Conservation (phyloP, 2,329 filamentous ascomycete genomes). For the Fusarium guadeloupense region DNA sequence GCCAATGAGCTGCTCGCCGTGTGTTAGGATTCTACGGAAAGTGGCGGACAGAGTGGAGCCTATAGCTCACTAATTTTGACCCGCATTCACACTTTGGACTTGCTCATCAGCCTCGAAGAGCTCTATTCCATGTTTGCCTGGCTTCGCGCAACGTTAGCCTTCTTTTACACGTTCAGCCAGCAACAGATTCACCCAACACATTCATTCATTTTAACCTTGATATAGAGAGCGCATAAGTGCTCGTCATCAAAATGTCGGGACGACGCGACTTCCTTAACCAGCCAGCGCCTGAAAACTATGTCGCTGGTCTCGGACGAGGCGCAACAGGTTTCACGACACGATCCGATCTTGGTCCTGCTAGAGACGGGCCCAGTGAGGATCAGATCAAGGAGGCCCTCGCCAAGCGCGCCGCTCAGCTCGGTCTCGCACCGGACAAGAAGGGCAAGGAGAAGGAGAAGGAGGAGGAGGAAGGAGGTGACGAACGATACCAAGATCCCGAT, state of each 20-base stretch:
- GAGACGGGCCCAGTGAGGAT: slow-evolving; percentile 95
- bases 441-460: slow-evolving; percentile 77
- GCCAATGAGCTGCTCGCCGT: background rate
- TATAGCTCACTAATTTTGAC: slow-evolving; percentile 13
- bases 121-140: slow-evolving; percentile 27
- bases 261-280: slow-evolving; percentile 90
- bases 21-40: slow-evolving; percentile 1
- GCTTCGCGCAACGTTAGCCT: slow-evolving; percentile 13
- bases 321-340: slow-evolving; percentile 98
- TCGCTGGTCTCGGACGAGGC: slow-evolving; percentile 95
- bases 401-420: slow-evolving; percentile 88
- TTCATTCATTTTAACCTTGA: slow-evolving; percentile 1
- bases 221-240: slow-evolving; percentile 24
- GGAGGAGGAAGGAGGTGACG: slow-evolving; percentile 77
- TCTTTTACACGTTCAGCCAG: background rate
- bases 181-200: background rate
- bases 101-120: slow-evolving; percentile 6
- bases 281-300: slow-evolving; percentile 85
- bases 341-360: slow-evolving; percentile 92
- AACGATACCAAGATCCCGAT: slow-evolving; percentile 93
- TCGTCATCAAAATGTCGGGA: slow-evolving; percentile 57
- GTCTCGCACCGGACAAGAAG: slow-evolving; percentile 71
- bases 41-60: slow-evolving; percentile 9
- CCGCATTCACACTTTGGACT: slow-evolving; percentile 28
- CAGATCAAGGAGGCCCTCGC: slow-evolving; percentile 98